A percentile compares a stretch with the other conserved stretches of the same genome.
These are phyloP conservation scores for Chlamydomonas schloesseri DNA, from an alignment of 139 green algal genomes.

Conservation along the genomic window DNA sequence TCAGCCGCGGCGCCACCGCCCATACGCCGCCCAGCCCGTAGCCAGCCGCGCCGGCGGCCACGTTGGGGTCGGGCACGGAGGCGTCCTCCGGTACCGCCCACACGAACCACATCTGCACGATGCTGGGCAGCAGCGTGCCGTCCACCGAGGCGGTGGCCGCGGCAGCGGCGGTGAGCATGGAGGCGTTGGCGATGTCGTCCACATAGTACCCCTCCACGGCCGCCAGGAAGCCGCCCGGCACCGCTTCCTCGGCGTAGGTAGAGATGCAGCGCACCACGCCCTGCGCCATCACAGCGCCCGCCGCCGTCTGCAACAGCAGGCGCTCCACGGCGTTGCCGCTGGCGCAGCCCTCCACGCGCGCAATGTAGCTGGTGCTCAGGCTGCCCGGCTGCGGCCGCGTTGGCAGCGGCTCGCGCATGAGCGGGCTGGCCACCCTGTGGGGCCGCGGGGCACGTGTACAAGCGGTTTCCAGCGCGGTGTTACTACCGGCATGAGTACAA, in stretches of 20 bases:
- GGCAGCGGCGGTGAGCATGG: neutral
- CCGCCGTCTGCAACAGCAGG: slow-evolving; percentile 1
- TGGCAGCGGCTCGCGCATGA: neutral
- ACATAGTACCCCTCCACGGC: slow-evolving; percentile 16
- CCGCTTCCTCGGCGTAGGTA: slow-evolving; percentile 24
- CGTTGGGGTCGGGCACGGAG: neutral
- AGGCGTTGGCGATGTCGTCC: neutral
- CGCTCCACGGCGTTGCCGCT: slow-evolving; percentile 8
- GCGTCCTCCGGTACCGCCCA: slow-evolving; percentile 9
- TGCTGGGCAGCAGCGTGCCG: neutral
- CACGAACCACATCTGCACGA: slow-evolving; percentile 26
- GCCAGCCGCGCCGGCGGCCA: neutral
- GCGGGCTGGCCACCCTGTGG: neutral
- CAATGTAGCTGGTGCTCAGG: slow-evolving; percentile 10
- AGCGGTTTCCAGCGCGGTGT: neutral
- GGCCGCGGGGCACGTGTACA: neutral
- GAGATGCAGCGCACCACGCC: slow-evolving; percentile 9
- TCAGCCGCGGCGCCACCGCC: neutral
- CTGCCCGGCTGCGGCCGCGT: neutral
- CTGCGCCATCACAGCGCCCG: slow-evolving; percentile 7
- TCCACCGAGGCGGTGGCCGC: neutral
- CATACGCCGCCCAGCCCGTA: slow-evolving; percentile 1
- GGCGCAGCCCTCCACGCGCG: slow-evolving; percentile 33
- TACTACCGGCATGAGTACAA: too few relatives aligned
- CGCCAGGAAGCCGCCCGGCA: slow-evolving; percentile 14